Conservation (phyloP, 2,329 filamentous ascomycete genomes). For the Mycosphaerella sp. region DNA sequence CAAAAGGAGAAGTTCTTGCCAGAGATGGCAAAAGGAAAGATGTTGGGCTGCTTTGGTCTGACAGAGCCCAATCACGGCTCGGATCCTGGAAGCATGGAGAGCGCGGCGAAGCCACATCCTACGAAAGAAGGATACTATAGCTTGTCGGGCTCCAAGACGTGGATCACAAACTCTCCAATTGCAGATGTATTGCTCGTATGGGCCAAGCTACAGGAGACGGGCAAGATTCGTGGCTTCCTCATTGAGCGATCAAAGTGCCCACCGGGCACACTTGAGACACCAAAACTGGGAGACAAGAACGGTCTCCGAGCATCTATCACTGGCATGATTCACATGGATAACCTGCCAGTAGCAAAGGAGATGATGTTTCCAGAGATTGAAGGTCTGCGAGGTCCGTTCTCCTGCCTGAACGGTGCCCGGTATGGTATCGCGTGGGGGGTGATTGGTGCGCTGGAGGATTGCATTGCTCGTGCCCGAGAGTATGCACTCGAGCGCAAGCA, state of each 20-base stretch:
- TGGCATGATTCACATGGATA: slow-evolving; percentile 95
- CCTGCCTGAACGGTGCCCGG: slow-evolving; percentile 86
- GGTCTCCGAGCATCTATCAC: slow-evolving; percentile 89
- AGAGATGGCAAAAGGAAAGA: slow-evolving; percentile 70
- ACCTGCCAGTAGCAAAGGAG: slow-evolving; percentile 75
- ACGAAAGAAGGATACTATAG: slow-evolving; percentile 75
- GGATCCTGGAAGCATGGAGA: slow-evolving; percentile 88
- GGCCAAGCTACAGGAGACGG: slow-evolving; percentile 86
- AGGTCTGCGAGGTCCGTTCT: slow-evolving; percentile 81
- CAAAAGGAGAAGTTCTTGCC: slow-evolving; percentile 81
- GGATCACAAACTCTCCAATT: slow-evolving; percentile 93
- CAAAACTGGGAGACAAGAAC: slow-evolving; percentile 89
- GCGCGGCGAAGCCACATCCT: slow-evolving; percentile 73
- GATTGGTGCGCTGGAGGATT: slow-evolving; percentile 91
- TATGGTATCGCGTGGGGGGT: slow-evolving; percentile 92
- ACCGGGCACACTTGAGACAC: slow-evolving; percentile 82
- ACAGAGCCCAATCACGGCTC: slow-evolving; percentile 92
- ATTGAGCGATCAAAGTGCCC: slow-evolving; percentile 81
- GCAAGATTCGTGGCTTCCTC: slow-evolving; percentile 90
- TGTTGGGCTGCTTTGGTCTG: slow-evolving; percentile 79
- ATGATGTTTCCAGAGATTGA: slow-evolving; percentile 94
- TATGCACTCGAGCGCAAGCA: slow-evolving; percentile 93
- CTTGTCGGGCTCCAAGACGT: slow-evolving; percentile 79
- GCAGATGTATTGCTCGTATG: slow-evolving; percentile 79
- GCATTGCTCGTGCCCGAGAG: slow-evolving; percentile 67